Evolutionary conservation across 2,329 filamentous ascomycete species (phyloP).

Genomic region (Xylaria polymorpha): DNA sequence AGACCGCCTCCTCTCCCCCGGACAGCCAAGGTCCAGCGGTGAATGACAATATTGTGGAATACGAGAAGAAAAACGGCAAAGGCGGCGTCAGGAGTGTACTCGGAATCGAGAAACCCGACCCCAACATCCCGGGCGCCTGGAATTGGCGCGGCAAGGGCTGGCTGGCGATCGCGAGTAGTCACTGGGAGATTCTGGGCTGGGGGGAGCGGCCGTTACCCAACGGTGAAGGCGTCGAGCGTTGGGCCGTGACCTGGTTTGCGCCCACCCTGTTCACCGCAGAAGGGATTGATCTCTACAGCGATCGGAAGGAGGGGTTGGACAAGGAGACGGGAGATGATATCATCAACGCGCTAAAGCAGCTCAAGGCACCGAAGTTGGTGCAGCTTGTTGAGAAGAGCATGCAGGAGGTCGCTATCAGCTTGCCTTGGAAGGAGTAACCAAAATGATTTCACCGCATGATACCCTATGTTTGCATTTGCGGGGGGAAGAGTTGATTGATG

Average conservation of each 20-base stretch:
- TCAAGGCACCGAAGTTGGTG: constrained; percentile 68
- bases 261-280: constrained; percentile 86
- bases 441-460: constrained; percentile 30
- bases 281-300: constrained; percentile 81
- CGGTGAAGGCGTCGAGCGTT: constrained; percentile 62
- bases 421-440: constrained; percentile 61
- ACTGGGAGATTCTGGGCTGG: constrained; percentile 86
- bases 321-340: constrained; percentile 68
- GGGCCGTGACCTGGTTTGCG: constrained; percentile 87
- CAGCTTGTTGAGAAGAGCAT: constrained; percentile 62
- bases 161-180: constrained; percentile 76
- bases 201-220: constrained; percentile 61
- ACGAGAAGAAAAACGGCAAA: constrained; percentile 57
- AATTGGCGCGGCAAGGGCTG: constrained; percentile 83
- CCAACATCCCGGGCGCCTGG: constrained; percentile 62
- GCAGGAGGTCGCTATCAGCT: constrained; percentile 61
- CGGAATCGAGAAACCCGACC: constrained; percentile 69
- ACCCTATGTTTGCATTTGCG: constrained; percentile 13
- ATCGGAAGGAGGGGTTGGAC: constrained; percentile 69
- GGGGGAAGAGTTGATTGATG: neutral
- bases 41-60: constrained; percentile 78
- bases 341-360: constrained; percentile 61
- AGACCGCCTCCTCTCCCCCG: constrained; percentile 13
- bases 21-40: constrained; percentile 53
- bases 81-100: constrained; percentile 68